These are phyloP conservation scores for Mortierella alpina DNA, from an alignment of 192 early-diverging fungal species.

Conservation along the genomic window DNA sequence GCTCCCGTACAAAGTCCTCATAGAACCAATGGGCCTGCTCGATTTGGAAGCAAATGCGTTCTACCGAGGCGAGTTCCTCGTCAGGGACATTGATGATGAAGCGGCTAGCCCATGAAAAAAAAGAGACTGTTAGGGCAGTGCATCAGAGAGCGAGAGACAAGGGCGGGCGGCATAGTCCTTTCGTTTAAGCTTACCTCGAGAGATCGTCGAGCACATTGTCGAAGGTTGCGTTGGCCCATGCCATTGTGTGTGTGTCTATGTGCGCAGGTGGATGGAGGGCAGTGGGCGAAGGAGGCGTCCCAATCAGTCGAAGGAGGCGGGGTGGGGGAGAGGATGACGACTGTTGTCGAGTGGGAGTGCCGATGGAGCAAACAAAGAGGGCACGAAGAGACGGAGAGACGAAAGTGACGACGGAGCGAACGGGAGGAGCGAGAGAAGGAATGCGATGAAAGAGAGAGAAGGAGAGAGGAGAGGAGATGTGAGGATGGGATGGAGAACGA, in stretches of 20 bases:
- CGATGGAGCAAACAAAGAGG: background rate
- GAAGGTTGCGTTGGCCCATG: constrained; percentile 76
- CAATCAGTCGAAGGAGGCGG: background rate
- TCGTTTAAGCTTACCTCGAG: constrained; percentile 68
- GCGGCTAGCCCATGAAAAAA: constrained; percentile 62
- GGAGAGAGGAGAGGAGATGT: background rate
- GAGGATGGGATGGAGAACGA: background rate
- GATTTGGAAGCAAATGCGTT: constrained; percentile 97
- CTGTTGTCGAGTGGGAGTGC: background rate
- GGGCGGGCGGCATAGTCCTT: background rate
- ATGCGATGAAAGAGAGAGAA: background rate
- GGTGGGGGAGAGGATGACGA: background rate
- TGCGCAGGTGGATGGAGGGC: background rate
- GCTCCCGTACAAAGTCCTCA: constrained; percentile 96
- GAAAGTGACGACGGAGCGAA: background rate
- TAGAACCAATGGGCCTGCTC: constrained; percentile 99
- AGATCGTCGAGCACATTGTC: constrained; percentile 90
- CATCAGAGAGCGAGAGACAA: constrained; percentile 1
- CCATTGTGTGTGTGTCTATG: constrained; percentile 33
- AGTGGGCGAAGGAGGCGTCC: constrained; percentile 33
- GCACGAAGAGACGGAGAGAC: background rate
- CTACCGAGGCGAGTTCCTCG: constrained; percentile 93
- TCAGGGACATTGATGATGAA: constrained; percentile 99
- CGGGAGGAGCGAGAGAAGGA: background rate
- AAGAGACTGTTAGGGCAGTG: background rate